Conservation (phyloP, 345 rosid genomes). For the Fremontodendron californicum region DNA sequence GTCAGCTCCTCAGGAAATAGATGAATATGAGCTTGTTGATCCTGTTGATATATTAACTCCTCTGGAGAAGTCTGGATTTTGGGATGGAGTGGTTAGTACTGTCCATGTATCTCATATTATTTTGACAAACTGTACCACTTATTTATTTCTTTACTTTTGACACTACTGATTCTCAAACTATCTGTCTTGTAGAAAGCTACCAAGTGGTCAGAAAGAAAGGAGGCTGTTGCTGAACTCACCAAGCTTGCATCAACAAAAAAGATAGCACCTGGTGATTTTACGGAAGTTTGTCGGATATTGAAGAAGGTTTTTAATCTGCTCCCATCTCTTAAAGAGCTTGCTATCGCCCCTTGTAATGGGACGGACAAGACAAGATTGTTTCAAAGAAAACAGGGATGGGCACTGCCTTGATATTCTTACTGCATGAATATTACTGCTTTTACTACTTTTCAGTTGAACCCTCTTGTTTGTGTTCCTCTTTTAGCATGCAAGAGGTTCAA, state of each 20-base stretch:
- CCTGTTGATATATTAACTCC: slow-evolving; percentile 96
- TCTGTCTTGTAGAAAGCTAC: slow-evolving; percentile 73
- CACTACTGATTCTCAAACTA: neutral
- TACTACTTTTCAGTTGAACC: neutral
- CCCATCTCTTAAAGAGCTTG: neutral
- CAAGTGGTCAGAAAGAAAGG: slow-evolving; percentile 98
- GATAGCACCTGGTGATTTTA: slow-evolving; percentile 93
- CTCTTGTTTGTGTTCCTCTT: neutral
- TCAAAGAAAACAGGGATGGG: neutral
- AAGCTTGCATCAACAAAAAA: slow-evolving; percentile 91
- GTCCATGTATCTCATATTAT: neutral
- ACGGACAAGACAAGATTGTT: neutral
- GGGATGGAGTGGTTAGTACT: slow-evolving; percentile 98
- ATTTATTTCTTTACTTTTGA: slow-evolving; percentile 8
- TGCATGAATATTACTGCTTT: neutral
- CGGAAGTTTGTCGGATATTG: slow-evolving; percentile 83
- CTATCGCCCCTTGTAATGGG: neutral
- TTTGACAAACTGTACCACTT: too few relatives aligned
- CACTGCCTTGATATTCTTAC: neutral
- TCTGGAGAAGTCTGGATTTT: slow-evolving; percentile 93
- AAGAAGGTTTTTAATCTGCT: slow-evolving; percentile 66
- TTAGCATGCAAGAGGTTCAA: neutral
- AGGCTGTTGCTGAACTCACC: slow-evolving; percentile 90
- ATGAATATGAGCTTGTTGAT: slow-evolving; percentile 93
- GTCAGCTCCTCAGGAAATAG: slow-evolving; percentile 86